Conservation (phyloP, 2,329 filamentous ascomycete species). For the Penicillium fuscoglaucum region DNA sequence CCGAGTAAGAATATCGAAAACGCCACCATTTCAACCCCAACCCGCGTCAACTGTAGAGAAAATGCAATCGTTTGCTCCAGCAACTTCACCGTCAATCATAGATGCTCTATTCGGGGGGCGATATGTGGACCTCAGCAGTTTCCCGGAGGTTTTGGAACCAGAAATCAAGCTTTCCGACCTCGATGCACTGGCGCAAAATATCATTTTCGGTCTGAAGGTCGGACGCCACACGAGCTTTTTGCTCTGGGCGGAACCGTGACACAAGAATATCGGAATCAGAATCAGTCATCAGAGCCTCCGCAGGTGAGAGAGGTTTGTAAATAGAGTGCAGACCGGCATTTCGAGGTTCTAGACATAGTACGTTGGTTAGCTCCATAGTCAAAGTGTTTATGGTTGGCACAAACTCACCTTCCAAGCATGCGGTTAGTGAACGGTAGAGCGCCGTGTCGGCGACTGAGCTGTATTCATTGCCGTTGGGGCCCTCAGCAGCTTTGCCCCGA, state of each 20-base stretch:
- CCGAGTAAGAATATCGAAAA: constrained; percentile 1
- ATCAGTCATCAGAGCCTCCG: constrained; percentile 31
- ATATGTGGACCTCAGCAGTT: constrained; percentile 20
- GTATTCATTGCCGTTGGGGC: constrained; percentile 68
- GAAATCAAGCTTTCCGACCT: constrained; percentile 66
- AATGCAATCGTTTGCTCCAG: constrained; percentile 1
- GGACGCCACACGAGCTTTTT: constrained; percentile 66
- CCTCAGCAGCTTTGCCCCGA: constrained; percentile 74
- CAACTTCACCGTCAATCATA: constrained; percentile 7
- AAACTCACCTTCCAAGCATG: constrained; percentile 57
- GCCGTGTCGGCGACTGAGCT: constrained; percentile 64
- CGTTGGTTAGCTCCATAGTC: constrained; percentile 8
- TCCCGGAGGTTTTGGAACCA: constrained; percentile 57
- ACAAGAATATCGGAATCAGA: constrained; percentile 52
- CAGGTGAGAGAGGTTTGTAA: constrained; percentile 29
- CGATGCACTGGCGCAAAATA: constrained; percentile 62
- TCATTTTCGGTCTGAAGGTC: constrained; percentile 74
- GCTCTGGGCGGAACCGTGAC: constrained; percentile 58
- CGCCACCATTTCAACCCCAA: constrained; percentile 6
- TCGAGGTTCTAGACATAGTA: constrained; percentile 17
- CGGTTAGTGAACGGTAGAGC: constrained; percentile 66
- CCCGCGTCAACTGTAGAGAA: constrained; percentile 3
- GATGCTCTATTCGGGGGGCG: background rate
- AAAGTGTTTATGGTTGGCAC: background rate
- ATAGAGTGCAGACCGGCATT: constrained; percentile 21